These are phyloP conservation scores for Trametes coccinea DNA, from an alignment of 768 basidiomycete species.

Conservation along the genomic window DNA sequence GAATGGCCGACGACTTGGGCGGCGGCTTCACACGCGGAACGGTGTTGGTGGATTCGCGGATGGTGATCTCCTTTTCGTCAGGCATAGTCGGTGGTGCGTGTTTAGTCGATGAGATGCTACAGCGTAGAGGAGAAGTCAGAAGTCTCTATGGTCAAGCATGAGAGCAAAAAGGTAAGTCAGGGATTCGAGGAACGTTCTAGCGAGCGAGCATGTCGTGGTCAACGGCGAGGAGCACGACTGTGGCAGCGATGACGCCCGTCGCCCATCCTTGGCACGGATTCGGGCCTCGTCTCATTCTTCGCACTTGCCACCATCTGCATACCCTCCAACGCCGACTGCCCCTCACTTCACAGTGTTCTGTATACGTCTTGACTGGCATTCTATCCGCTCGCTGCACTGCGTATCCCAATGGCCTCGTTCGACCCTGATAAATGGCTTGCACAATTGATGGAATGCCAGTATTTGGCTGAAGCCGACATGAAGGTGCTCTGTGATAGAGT, in stretches of 20 bases:
- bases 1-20: constrained; percentile 47
- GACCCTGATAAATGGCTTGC: constrained; percentile 83
- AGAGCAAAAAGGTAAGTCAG: too few species aligned
- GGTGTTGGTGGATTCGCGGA: constrained; percentile 16
- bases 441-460: constrained; percentile 82
- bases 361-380: too few species aligned
- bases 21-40: constrained; percentile 42
- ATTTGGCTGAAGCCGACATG: constrained; percentile 91
- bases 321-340: too few species aligned
- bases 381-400: too few species aligned
- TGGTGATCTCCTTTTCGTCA: constrained; percentile 11
- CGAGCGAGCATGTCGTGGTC: constrained; percentile 4
- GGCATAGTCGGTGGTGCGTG: neutral
- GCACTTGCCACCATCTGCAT: neutral
- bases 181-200: constrained; percentile 1
- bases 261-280: too few species aligned
- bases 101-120: neutral
- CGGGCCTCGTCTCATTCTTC: neutral
- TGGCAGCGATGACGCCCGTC: neutral
- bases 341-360: too few species aligned
- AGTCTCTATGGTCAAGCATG: neutral
- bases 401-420: constrained; percentile 32
- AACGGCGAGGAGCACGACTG: neutral
- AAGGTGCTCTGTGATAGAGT: constrained; percentile 91
- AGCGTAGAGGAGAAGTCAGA: neutral